Evolutionary conservation across 192 early-diverging fungal genomes (phyloP).

Genomic region (Rhizoclosmatium globosum): DNA sequence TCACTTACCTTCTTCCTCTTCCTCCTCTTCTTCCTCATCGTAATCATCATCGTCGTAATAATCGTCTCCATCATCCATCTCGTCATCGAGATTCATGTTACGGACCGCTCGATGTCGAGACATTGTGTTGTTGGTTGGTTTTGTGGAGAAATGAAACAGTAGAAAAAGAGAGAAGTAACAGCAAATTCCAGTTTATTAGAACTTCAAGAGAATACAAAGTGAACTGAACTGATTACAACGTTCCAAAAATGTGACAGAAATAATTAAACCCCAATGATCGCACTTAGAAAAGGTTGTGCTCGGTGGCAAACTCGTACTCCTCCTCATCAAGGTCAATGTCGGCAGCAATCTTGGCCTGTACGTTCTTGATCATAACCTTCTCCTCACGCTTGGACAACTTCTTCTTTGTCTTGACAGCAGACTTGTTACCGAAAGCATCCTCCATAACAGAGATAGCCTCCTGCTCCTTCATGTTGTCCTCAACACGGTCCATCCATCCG

Average conservation of each 20-base stretch:
- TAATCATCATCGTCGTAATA: slow-evolving; percentile 54
- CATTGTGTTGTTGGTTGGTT: slow-evolving; percentile 31
- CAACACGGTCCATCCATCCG: slow-evolving; percentile 39
- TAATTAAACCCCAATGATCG: background rate
- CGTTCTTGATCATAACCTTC: slow-evolving; percentile 49
- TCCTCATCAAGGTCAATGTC: slow-evolving; percentile 51
- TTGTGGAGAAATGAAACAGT: background rate
- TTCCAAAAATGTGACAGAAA: background rate
- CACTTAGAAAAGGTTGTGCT: slow-evolving; percentile 36
- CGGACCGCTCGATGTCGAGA: slow-evolving; percentile 59
- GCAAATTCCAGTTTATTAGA: background rate
- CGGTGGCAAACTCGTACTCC: slow-evolving; percentile 44
- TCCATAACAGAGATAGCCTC: slow-evolving; percentile 51
- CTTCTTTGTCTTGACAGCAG: slow-evolving; percentile 75
- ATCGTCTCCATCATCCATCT: slow-evolving; percentile 53
- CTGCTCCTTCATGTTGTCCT: slow-evolving; percentile 58
- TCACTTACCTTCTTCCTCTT: slow-evolving; percentile 18
- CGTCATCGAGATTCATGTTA: slow-evolving; percentile 55
- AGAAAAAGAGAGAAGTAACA: slow-evolving; percentile 4
- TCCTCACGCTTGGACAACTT: slow-evolving; percentile 60
- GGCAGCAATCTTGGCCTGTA: slow-evolving; percentile 57
- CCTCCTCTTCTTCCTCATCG: slow-evolving; percentile 24
- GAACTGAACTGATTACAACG: slow-evolving; percentile 5
- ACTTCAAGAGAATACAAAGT: background rate
- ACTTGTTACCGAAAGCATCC: slow-evolving; percentile 81